Base-by-base conservation (phyloP, 208 protist genomes). In the Trypanosoma melophagium region DNA sequence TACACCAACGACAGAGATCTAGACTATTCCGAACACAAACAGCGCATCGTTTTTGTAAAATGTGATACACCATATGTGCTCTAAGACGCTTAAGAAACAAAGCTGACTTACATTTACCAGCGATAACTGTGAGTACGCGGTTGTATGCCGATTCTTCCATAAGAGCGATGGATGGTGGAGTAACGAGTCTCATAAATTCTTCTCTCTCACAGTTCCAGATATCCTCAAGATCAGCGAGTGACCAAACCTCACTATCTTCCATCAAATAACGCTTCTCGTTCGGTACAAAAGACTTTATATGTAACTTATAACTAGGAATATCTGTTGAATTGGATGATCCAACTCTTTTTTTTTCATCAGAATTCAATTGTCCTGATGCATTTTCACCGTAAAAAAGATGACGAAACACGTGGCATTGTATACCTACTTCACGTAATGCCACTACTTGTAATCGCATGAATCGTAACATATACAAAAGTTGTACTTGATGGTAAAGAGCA, bases 171-270 rank as follows among this genome's bases (percentile, higher is more conserved):
- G 24, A 21, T 5, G 8, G 55, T 7, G 38, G 7, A 14, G 55
- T 7, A 22, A 7, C 0, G 45, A 22, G n/a, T 22, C 44, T 17
- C 17, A 47, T 12, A 14, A 45, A 13, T 16, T 45, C 31, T 19
- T 38, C 38, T 51, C 38, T 16, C 17, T 54, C 21, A n/a, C 55
- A 71, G 19, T 69, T 53, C 44, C 74, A 62, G 3, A 84, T 31
- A 42, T 84, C 79, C 10, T 60, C 21, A 52, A 84, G 62, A 47
- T 84, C 79, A 35, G 42, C 31, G n/a, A 80, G 40, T 1, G 79
- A 84, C 79, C 79, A 84, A 12, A 67, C 56, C 24, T 84, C 79
- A 38, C 24, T 63, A 25, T 69, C 71, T 49, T 80, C 71, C 53
- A 80, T 57, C 41, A 69, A 58, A 58, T 84, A 80, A 12, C 74